Percentiles rank a stretch among this genome's conserved stretches.
phyloP scores from a whole-genome alignment of 73 alveolate species.

The Stentor roeselii region DNA sequence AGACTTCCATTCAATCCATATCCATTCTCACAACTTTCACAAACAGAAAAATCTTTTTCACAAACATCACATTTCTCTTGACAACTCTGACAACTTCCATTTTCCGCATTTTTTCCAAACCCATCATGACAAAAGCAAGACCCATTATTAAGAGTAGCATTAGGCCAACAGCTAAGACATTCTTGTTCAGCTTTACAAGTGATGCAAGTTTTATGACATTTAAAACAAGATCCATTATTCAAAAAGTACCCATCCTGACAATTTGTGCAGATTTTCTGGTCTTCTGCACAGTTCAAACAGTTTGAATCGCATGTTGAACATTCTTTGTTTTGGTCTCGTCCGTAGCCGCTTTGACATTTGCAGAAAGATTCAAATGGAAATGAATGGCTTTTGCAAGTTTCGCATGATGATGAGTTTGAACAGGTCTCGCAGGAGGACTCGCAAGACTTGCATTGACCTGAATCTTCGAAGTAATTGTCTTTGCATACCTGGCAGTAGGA shows the following conservation, averaged over 20 bases:
- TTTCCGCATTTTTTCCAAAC: background rate
- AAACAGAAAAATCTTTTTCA: background rate
- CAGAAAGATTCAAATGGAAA: background rate
- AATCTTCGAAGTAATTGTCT: background rate
- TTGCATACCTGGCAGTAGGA: background rate
- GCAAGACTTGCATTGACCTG: background rate
- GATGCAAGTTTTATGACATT: background rate
- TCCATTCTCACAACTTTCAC: background rate
- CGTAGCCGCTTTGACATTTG: background rate
- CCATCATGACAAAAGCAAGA: background rate
- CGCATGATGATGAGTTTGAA: background rate
- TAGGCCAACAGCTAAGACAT: background rate
- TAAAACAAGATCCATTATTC: too few relatives aligned
- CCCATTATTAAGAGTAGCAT: background rate
- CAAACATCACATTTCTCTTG: background rate
- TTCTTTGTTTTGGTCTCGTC: background rate
- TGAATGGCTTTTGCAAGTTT: background rate
- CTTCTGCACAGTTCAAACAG: slow-evolving; percentile 2
- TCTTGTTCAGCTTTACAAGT: background rate
- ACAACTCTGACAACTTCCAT: background rate
- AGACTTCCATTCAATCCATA: too few relatives aligned
- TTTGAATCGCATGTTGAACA: background rate
- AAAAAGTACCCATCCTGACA: too few relatives aligned
- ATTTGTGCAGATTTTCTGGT: too few relatives aligned
- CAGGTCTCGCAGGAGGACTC: background rate